Base-by-base conservation (phyloP, 441 rosid genomes). In the Populus trichocarpa region DNA sequence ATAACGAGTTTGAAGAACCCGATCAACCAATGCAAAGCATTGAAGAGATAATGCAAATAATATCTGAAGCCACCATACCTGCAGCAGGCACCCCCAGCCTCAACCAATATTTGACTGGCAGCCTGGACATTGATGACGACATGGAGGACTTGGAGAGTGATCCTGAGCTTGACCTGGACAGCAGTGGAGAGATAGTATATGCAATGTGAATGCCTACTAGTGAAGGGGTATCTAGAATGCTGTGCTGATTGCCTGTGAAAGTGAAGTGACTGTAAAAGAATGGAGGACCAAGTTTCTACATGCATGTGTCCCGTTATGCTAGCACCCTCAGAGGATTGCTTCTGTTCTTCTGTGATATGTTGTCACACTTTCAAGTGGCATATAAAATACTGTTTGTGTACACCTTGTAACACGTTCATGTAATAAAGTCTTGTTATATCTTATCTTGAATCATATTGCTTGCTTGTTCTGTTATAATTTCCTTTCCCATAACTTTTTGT, bases 41-140 rank as follows among this genome's bases (percentile, higher is more conserved):
- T 14, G 97, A 92, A 23, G 98, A 97, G 70, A 95, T 97, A 77
- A 97, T 97, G 99, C 98, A 88, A 87, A 97, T 97, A 70, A 92
- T 97, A 25, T 82, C 93, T 5, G 99, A 97, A 81, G 99, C 98
- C 42, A 97, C 95, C 16, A 81, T 95, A 30, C 99, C 98, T 67
- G 92, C 97, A 20, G 90, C 97, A 2, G 96, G 97, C 18, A 63
- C 94, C 65, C 80, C 77, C n/a, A 89, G 77, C 82, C 90, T 89
- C 10, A 90, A 91, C 86, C 92, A 87, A 25, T 90, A 87, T 79
- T 86, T 94, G 79, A 86, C 91, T 0, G 98, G 94, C 16, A 87
- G 98, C 84, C 83, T 92, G 35, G 99, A 91, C 69, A 85, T 93
- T 67, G 98, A 91, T 8, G 99, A 94, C 18, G 97, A 94, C 38